Conservation (phyloP, 164 flowering plant species). For the Aristolochia californica region DNA sequence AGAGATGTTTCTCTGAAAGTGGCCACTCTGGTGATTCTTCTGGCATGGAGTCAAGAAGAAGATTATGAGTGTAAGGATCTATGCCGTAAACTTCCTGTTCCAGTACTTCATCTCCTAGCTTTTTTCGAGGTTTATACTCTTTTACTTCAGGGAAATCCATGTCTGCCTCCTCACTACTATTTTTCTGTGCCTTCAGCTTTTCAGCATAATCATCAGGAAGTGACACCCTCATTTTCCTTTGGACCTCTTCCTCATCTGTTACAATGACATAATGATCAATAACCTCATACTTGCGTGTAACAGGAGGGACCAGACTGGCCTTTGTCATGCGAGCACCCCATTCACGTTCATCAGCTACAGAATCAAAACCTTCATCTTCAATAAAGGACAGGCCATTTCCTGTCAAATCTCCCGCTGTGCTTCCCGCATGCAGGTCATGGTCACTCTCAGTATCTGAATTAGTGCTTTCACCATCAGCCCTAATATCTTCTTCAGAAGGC, state of each 20-base stretch:
- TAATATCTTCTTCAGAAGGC: constrained; percentile 45
- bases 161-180: constrained; percentile 75
- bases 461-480: constrained; percentile 43
- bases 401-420: constrained; percentile 24
- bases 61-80: constrained; percentile 96
- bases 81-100: constrained; percentile 99
- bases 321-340: constrained; percentile 99
- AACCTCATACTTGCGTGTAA: constrained; percentile 95
- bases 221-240: constrained; percentile 82
- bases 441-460: constrained; percentile 80
- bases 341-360: constrained; percentile 74
- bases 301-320: constrained; percentile 96
- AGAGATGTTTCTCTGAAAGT: constrained; percentile 59
- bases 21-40: constrained; percentile 71
- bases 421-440: constrained; percentile 37
- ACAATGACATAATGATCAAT: constrained; percentile 82
- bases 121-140: constrained; percentile 84
- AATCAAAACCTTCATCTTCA: constrained; percentile 50
- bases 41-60: constrained; percentile 94
- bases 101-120: constrained; percentile 81
- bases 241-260: constrained; percentile 89
- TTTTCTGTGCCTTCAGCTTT: constrained; percentile 71
- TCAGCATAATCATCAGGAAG: constrained; percentile 92
- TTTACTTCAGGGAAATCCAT: constrained; percentile 98
- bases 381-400: constrained; percentile 29